Evolutionary conservation across 2,329 filamentous ascomycete species (phyloP), one percentile per base, ranked within the genome.

Genomic region (Alternaria ethzedia): DNA sequence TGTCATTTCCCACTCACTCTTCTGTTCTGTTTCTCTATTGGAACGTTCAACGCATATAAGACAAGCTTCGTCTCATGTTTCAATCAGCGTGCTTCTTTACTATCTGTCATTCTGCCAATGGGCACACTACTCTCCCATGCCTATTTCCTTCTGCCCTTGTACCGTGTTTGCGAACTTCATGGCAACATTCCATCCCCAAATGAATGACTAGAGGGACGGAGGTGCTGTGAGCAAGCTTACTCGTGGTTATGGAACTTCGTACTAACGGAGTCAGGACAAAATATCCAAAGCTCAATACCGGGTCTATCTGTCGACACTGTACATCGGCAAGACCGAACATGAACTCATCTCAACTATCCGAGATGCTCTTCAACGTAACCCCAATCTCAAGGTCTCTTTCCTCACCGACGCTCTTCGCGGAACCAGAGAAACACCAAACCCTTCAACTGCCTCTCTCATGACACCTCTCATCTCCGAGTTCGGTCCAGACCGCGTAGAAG

Each of bases 231-330:
- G 60, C 26, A 17, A 45, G n/a, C 46, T 20, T 26, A 46, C 21
- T 54, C 52, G 41, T 17, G n/a, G 28, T 5, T 4, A 52, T 6
- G 12, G 3, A 5, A 52, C 1, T 17, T 15, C 2, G 13, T 21
- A 51, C 70, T 74, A 64, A 78, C 61, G 28, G 8, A 7, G 8
- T 11, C 55, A 78, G 76, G 56, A 87, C 67, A 97, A 94, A 82
- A 97, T 99, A 76, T 87, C 87, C 56, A 87, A 86, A 66, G 96
- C 96, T 10, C 88, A 93, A 79, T 86, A 83, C 56, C 88, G 92
- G 63, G 91, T 99, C 69, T 99, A 96, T 78, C 83, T 99, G 54
- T 97, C 94, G n/a, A 99, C 96, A 0, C 83, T 99, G 56, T 99
- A 99, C 78, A 96, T 99, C 77, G 96, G 96, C 67, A 97, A 95